Evolutionary conservation across 163 green algal genomes (phyloP).

Genomic region (Coccomyxa subellipsoidea): DNA sequence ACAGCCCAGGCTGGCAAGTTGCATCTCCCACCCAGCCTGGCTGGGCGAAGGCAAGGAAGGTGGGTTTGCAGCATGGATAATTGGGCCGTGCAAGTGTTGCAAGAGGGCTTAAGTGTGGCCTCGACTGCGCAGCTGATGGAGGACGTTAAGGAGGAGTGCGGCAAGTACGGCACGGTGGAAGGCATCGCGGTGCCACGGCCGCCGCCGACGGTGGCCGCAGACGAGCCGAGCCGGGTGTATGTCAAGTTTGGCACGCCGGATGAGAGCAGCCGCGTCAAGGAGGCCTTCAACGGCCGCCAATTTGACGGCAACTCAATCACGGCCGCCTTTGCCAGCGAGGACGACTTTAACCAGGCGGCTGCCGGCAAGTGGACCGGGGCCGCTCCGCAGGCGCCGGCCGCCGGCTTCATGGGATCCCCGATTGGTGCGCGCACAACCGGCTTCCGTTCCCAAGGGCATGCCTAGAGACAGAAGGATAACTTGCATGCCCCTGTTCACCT

Average conservation of each 20-base stretch:
- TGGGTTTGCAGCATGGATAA: too few relatives aligned
- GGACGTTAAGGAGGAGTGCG: slow-evolving; percentile 48
- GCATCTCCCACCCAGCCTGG: too few relatives aligned
- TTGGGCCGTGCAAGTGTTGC: too few relatives aligned
- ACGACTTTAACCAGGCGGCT: slow-evolving; percentile 29
- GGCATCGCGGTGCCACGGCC: slow-evolving; percentile 37
- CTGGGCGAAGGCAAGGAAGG: too few relatives aligned
- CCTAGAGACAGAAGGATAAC: too few relatives aligned
- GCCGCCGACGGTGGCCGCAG: slow-evolving; percentile 16
- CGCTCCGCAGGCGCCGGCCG: neutral
- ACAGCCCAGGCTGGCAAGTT: too few relatives aligned
- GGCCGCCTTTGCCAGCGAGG: slow-evolving; percentile 26
- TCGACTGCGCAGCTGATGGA: slow-evolving; percentile 37
- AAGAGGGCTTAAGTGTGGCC: too few relatives aligned
- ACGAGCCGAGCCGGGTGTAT: slow-evolving; percentile 42
- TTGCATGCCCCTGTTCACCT: too few relatives aligned
- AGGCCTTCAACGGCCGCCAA: slow-evolving; percentile 47
- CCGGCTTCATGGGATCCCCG: neutral
- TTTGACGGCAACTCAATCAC: slow-evolving; percentile 48
- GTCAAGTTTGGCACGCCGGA: slow-evolving; percentile 35
- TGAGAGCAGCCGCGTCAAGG: slow-evolving; percentile 31
- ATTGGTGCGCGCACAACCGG: too few relatives aligned
- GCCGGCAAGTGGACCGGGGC: slow-evolving; percentile 1
- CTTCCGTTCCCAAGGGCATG: too few relatives aligned
- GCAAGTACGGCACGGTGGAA: slow-evolving; percentile 37